Percentiles rank a stretch among this genome's conserved stretches.
Evolutionary conservation across 345 rosid genomes (phyloP).

Genomic region (thale cress (Arabidopsis thaliana)): DNA sequence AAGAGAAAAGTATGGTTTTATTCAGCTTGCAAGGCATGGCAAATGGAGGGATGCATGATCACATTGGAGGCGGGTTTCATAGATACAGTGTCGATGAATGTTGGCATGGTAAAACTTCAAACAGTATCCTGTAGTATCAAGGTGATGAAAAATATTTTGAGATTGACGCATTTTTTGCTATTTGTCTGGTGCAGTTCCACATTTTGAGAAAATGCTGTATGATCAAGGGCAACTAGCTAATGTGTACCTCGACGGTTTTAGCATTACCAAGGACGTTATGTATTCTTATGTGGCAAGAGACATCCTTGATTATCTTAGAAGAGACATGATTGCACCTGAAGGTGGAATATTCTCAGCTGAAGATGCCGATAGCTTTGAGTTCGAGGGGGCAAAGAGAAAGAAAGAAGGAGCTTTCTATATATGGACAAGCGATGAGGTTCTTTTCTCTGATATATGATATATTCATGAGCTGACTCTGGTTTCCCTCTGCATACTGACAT

Average conservation of each 20-base stretch:
- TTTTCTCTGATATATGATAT: conserved; percentile 7
- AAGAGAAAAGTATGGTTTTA: conserved; percentile 60
- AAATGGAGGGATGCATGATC: conserved; percentile 95
- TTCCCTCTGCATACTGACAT: neutral
- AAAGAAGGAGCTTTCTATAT: conserved; percentile 91
- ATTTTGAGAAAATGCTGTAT: conserved; percentile 96
- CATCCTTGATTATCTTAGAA: conserved; percentile 84
- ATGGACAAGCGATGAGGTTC: conserved; percentile 85
- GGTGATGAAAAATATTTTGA: neutral
- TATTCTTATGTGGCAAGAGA: conserved; percentile 70
- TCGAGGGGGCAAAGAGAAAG: conserved; percentile 60
- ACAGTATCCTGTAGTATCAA: neutral
- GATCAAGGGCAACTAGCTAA: conserved; percentile 92
- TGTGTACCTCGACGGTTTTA: conserved; percentile 78
- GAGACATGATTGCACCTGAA: conserved; percentile 86
- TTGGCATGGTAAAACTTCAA: conserved; percentile 82
- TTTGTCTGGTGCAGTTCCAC: conserved; percentile 73
- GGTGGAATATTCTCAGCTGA: conserved; percentile 92
- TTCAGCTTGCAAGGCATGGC: conserved; percentile 90
- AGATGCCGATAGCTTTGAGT: conserved; percentile 90
- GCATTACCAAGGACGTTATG: conserved; percentile 64
- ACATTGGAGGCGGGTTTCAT: conserved; percentile 95
- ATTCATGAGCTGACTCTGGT: neutral
- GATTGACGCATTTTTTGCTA: neutral
- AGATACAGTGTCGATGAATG: conserved; percentile 94